phyloP scores from a whole-genome alignment of 257 asterid genomes.

The Phtheirospermum japonicum region DNA sequence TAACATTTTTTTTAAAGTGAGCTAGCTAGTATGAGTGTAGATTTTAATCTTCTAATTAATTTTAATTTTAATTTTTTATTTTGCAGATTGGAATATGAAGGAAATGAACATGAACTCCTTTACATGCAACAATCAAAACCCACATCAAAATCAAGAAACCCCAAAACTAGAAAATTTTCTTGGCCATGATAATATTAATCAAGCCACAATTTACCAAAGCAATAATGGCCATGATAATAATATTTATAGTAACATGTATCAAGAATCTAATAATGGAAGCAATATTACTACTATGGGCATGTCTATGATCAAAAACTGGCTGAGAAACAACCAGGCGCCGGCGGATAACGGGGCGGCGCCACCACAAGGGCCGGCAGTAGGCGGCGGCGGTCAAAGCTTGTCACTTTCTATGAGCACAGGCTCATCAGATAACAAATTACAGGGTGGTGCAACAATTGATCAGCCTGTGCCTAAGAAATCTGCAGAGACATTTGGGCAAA shows the following conservation, averaged over 20 bases:
- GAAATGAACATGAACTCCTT: slow-evolving; percentile 27
- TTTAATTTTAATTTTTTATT: not conserved
- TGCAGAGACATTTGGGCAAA: slow-evolving; percentile 84
- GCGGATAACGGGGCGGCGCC: not conserved
- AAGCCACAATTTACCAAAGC: not conserved
- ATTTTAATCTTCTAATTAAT: not conserved
- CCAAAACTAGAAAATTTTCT: slow-evolving; percentile 71
- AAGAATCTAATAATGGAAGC: slow-evolving; percentile 17
- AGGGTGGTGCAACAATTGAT: slow-evolving; percentile 23
- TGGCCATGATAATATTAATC: slow-evolving; percentile 27
- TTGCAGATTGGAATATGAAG: slow-evolving; percentile 56
- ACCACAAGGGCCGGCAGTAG: not conserved
- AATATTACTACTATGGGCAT: slow-evolving; percentile 45
- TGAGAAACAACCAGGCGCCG: slow-evolving; percentile 34
- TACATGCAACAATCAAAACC: slow-evolving; percentile 35
- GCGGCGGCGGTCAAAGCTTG: slow-evolving; percentile 36
- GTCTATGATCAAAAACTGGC: slow-evolving; percentile 76
- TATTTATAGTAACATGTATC: slow-evolving; percentile 13
- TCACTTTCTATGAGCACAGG: slow-evolving; percentile 76
- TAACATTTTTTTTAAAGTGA: too few species aligned
- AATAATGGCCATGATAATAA: too few species aligned
- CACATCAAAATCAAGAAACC: slow-evolving; percentile 36
- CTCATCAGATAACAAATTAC: slow-evolving; percentile 38
- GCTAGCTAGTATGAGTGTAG: too few species aligned
- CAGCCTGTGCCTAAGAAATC: slow-evolving; percentile 65